These are phyloP conservation scores for Boletus patriciae DNA, from an alignment of 768 basidiomycete genomes.

Conservation along the genomic window DNA sequence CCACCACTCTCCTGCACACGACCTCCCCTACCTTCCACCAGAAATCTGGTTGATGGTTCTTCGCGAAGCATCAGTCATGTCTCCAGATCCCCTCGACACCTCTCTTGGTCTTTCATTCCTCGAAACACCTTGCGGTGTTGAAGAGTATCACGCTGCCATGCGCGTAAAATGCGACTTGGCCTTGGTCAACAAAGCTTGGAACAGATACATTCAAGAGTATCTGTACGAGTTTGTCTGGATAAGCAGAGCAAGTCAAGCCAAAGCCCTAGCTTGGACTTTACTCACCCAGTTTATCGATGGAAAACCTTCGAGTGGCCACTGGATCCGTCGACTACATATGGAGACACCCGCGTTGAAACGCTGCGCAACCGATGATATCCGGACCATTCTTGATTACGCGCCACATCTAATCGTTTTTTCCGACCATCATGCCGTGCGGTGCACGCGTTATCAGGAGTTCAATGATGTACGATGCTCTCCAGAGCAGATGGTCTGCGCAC, in stretches of 20 bases:
- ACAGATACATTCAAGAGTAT: constrained; percentile 51
- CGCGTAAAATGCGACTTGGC: constrained; percentile 49
- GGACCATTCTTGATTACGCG: constrained; percentile 66
- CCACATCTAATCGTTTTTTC: constrained; percentile 59
- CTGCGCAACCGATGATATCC: constrained; percentile 63
- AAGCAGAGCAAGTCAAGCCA: constrained; percentile 50
- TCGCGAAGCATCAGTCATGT: constrained; percentile 51
- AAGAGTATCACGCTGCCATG: constrained; percentile 50
- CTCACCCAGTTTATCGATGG: constrained; percentile 43
- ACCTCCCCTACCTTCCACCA: constrained; percentile 50
- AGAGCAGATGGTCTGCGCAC: constrained; percentile 56
- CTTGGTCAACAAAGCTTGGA: constrained; percentile 57
- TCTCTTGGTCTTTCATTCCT: constrained; percentile 60
- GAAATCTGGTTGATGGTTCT: constrained; percentile 71
- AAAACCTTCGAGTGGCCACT: constrained; percentile 42
- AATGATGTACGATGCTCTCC: constrained; percentile 49
- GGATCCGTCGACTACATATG: constrained; percentile 66
- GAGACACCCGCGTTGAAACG: constrained; percentile 64
- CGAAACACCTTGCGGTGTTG: constrained; percentile 42
- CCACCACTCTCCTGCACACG: constrained; percentile 32
- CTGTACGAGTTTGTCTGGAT: constrained; percentile 76
- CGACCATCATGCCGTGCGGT: constrained; percentile 64
- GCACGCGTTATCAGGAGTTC: constrained; percentile 47
- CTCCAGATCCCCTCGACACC: constrained; percentile 47
- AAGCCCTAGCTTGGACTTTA: constrained; percentile 44